Base-by-base conservation (phyloP, 495 filamentous ascomycete species). In the Pseudevernia furfuracea region DNA sequence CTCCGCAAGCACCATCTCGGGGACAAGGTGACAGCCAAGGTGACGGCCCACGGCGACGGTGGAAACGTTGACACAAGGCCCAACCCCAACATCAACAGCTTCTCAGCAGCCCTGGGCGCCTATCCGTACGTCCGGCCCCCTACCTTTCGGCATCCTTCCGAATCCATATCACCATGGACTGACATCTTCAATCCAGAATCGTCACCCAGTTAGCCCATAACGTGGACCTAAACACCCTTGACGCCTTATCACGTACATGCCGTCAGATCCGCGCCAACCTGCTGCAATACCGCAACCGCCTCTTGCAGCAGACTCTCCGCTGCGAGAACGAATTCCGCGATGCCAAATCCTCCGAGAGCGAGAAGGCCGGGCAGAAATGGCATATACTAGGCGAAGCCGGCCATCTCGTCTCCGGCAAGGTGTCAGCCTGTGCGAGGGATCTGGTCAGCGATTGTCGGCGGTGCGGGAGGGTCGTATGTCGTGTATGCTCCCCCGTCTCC, bases 181-280 rank as follows among this genome's bases (percentile, higher is more conserved):
- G 19, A 44, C 30, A 36, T 49, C 21, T 28, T 23, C 59, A 21
- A 34, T 64, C 48, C 77, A 95, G 92, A 65, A 86, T 96, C 67
- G 82, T 89, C 73, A 85, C 83, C 66, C 82, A 86, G 64, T 83
- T 96, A 61, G 86, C 88, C 36, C 82, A 83, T 36, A 79, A 81
- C 67, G 80, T 96, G 67, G 92, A 96, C 73, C 82, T 95, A 21
- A 96, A 92, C 74, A 87, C 89, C 21, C 84, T 96, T 65, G 85
- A 96, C 73, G 84, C 83, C 59, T 82, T 96, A 23, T 89, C 91
- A 63, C 79, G 80, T 43, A 91, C 89, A 52, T 95, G 91, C 73
- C 87, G 87, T 36, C 89, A 90, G 69, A 84, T 93, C 65, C 87
- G 87, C 66, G 82, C 77, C 44, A 88, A 86, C 67, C 78, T 96